Evolutionary conservation across 345 rosid genomes (phyloP).

Genomic region (Linum usitatissimum): DNA sequence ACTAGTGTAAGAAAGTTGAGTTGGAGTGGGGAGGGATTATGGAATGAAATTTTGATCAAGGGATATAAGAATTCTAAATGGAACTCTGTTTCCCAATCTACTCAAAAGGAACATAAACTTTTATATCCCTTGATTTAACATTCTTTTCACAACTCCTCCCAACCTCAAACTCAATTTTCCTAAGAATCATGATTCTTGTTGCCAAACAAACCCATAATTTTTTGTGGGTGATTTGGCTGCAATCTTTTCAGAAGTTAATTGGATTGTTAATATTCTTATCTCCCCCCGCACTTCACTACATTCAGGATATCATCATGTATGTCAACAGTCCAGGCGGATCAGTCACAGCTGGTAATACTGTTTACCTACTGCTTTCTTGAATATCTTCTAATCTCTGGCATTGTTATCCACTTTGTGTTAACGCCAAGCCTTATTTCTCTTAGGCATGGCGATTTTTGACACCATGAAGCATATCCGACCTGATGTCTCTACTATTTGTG

Average conservation of each 20-base stretch:
- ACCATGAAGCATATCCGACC: conserved; percentile 94
- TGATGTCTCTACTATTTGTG: conserved; percentile 92
- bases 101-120: too few species aligned
- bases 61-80: too few species aligned
- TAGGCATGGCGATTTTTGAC: conserved; percentile 95
- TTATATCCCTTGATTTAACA: too few species aligned
- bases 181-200: too few species aligned
- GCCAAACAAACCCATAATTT: too few species aligned
- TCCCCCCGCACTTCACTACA: conserved; percentile 10
- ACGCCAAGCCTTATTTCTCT: not conserved
- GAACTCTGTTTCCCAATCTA: too few species aligned
- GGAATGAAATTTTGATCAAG: too few species aligned
- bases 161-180: too few species aligned
- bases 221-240: not conserved
- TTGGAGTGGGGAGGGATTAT: too few species aligned
- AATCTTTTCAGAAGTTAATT: not conserved
- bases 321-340: conserved; percentile 99
- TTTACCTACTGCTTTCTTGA: not conserved
- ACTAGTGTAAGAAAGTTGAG: too few species aligned
- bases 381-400: not conserved
- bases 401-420: not conserved
- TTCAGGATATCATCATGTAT: conserved; percentile 92
- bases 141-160: too few species aligned
- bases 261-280: not conserved
- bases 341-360: conserved; percentile 79